A percentile compares a stretch with the other conserved stretches of the same genome.
These are phyloP conservation scores for Dictyostelium firmibasis DNA, from an alignment of 78 protist species.

Conservation along the genomic window DNA sequence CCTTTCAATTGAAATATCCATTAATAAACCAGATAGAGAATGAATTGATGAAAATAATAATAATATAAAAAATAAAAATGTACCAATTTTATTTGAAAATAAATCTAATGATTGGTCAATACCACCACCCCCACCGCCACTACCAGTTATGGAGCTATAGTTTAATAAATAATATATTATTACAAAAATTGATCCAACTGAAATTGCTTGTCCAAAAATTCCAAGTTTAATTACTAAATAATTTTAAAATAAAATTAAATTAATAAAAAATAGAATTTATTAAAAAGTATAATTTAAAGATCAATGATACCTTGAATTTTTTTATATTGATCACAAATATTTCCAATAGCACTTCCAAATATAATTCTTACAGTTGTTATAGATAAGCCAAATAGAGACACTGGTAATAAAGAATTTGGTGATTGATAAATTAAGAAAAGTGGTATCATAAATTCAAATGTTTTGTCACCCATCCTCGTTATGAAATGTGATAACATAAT, in stretches of 20 bases:
- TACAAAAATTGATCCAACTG: slow-evolving; percentile 4
- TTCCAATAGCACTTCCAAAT: slow-evolving; percentile 2
- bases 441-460: slow-evolving; percentile 55
- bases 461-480: slow-evolving; percentile 64
- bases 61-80: not conserved
- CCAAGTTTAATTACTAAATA: slow-evolving; percentile 24
- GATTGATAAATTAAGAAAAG: slow-evolving; percentile 13
- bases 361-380: slow-evolving; percentile 12
- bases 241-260: not conserved
- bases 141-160: not conserved
- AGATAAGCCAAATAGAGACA: slow-evolving; percentile 31
- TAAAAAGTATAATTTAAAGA: not conserved
- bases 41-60: slow-evolving; percentile 9
- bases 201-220: slow-evolving; percentile 2
- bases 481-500: slow-evolving; percentile 49
- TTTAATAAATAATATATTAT: not conserved
- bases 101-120: no score
- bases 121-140: not conserved
- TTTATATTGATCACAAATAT: slow-evolving; percentile 5
- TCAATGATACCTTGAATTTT: slow-evolving; percentile 1
- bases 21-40: slow-evolving; percentile 14
- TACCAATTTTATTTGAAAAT: not conserved
- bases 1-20: slow-evolving; percentile 66
- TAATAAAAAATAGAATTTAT: not conserved
- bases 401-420: slow-evolving; percentile 42